Evolutionary conservation across 768 basidiomycete genomes (phyloP), one percentile per base, ranked within the genome.

Genomic region (Suillus subaureus): DNA sequence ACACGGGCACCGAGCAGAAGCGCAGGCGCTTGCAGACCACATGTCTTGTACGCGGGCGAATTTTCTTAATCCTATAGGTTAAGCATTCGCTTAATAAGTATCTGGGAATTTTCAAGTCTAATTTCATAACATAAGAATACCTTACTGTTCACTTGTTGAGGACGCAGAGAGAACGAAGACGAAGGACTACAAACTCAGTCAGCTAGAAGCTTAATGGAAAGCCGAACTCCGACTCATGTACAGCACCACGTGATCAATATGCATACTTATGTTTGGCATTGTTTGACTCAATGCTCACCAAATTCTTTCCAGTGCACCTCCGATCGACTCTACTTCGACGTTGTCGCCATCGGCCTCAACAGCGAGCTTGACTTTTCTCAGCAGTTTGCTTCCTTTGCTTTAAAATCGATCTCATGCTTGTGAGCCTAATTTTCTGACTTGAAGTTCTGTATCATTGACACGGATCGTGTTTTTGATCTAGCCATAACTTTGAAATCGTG

Each of bases 401-500:
- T 28, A 28, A 28, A 28, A 60, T 6, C 3, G 26, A 28, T 12
- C 26, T 42, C 11, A 60, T 60, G 58, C 40, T 42, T 11, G 58
- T 60, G 18, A 60, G 58, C 21, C 18, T 1, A 28, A 4, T 0
- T 8, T 42, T 43, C 7, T 21, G 39, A 40, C 16, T 28, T 6
- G 28, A 42, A 18, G 11, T 31, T 21, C 40, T n/a, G 3, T 31
- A 2, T 26, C 18, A 21, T 42, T 60, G 40, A 60, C 26, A 12
- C 9, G 8, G 16, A 42, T 43, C 6, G 28, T 18, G 40, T 42
- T 60, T 28, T 18, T 18, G n/a, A 60, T 42, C 39, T 21, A 60
- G 58, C 21, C 26, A 42, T 60, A 60, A 60, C 58, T 6, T 39
- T 12, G 11, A 60, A 60, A 18, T 52, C 51, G 28, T 52, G 51